Conservation (phyloP, 768 basidiomycete genomes). For the Kondoa malvinella region DNA sequence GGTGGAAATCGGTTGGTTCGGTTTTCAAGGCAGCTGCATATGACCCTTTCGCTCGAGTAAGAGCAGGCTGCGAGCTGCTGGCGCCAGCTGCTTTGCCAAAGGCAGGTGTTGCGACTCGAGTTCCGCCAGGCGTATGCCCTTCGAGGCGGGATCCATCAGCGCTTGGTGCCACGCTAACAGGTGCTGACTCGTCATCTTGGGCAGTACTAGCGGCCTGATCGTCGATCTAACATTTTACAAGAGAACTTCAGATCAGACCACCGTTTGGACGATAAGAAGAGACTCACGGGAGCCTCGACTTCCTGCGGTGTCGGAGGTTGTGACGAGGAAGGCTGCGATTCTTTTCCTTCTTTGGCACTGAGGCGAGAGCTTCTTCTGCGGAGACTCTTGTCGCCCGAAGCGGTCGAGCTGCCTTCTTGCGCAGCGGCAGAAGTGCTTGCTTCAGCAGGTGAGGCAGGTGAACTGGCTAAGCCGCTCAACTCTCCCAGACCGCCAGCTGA, state of each 20-base stretch:
- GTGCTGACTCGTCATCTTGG: background rate
- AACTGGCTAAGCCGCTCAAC: constrained; percentile 26
- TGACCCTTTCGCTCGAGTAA: constrained; percentile 34
- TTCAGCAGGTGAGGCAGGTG: constrained; percentile 46
- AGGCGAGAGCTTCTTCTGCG: constrained; percentile 15
- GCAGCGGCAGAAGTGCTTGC: constrained; percentile 39
- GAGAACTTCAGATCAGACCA: no score
- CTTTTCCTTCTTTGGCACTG: constrained; percentile 10
- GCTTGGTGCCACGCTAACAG: constrained; percentile 19
- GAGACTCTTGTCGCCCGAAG: background rate
- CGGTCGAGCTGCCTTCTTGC: background rate
- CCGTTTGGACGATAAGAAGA: no score
- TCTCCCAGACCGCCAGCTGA: constrained; percentile 53
- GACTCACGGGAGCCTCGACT: no score
- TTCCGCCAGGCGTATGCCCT: constrained; percentile 93
- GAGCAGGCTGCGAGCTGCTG: background rate
- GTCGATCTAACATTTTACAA: no score
- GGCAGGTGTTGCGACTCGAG: constrained; percentile 74
- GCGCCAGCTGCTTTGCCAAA: constrained; percentile 32
- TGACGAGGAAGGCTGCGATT: background rate
- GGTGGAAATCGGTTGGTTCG: constrained; percentile 88
- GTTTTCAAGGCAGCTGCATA: constrained; percentile 89
- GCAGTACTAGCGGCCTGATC: background rate
- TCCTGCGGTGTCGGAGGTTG: no score
- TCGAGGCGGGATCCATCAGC: constrained; percentile 81